Conservation (phyloP, 2,329 filamentous ascomycete species). For the Trichoderma breve region DNA sequence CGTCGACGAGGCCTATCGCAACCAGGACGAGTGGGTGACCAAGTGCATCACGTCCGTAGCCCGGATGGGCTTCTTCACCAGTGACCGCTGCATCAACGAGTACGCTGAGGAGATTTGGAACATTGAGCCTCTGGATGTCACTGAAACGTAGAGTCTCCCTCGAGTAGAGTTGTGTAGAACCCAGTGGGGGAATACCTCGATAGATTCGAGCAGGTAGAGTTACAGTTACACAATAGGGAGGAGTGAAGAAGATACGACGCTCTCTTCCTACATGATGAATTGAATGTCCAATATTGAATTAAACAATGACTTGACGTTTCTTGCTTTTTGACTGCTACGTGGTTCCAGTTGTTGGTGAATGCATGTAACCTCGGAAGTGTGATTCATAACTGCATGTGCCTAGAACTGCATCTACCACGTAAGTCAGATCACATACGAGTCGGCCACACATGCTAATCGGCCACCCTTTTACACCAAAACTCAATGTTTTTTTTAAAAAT, state of each 20-base stretch:
- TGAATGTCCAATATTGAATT: conserved; percentile 2
- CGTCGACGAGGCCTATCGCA: conserved; percentile 87
- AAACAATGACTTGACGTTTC: too few relatives aligned
- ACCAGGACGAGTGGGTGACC: conserved; percentile 88
- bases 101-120: conserved; percentile 99
- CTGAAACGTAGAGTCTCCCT: conserved; percentile 30
- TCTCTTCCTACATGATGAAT: conserved; percentile 15
- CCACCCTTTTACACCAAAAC: too few relatives aligned
- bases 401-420: too few relatives aligned
- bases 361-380: neutral
- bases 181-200: neutral
- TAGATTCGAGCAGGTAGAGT: neutral
- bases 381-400: too few relatives aligned
- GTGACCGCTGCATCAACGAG: conserved; percentile 92
- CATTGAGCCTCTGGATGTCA: conserved; percentile 69
- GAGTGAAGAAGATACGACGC: neutral
- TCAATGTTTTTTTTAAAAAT: too few relatives aligned
- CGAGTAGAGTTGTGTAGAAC: neutral
- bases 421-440: too few relatives aligned
- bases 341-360: neutral
- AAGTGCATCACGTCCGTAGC: conserved; percentile 88
- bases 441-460: too few relatives aligned
- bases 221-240: neutral
- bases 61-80: conserved; percentile 96
- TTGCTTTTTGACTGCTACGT: neutral